phyloP scores from a whole-genome alignment of 345 rosid genomes.

The Conringia planisiliqua region DNA sequence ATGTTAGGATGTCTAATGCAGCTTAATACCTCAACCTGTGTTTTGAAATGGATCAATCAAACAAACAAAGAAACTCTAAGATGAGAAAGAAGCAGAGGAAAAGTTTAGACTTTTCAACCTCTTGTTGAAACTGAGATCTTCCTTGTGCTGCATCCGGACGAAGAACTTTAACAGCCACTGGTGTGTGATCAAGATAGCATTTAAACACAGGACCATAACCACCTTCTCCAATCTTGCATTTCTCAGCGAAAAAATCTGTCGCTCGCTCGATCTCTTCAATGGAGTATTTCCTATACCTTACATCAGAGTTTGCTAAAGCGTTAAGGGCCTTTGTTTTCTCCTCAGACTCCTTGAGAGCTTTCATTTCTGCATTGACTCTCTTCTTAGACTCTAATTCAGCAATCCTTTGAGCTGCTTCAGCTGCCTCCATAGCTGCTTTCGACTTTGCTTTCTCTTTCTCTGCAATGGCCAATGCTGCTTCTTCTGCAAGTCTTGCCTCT shows the following conservation, averaged over 20 bases:
- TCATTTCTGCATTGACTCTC: slow-evolving; percentile 73
- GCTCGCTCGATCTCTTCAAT: slow-evolving; percentile 85
- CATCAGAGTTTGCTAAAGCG: slow-evolving; percentile 51
- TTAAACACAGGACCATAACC: slow-evolving; percentile 96
- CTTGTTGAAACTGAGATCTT: slow-evolving; percentile 92
- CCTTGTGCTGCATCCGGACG: slow-evolving; percentile 98
- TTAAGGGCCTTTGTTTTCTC: slow-evolving; percentile 74
- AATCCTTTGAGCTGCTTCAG: slow-evolving; percentile 83
- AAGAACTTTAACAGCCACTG: slow-evolving; percentile 85
- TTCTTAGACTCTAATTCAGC: slow-evolving; percentile 78
- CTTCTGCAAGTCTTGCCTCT: slow-evolving; percentile 72
- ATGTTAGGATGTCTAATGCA: slow-evolving; percentile 93
- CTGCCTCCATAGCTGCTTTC: slow-evolving; percentile 80
- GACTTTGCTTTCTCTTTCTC: slow-evolving; percentile 88
- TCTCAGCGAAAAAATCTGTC: slow-evolving; percentile 60
- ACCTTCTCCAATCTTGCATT: slow-evolving; percentile 88
- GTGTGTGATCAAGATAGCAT: slow-evolving; percentile 75
- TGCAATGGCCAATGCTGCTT: slow-evolving; percentile 70
- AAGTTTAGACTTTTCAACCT: slow-evolving; percentile 39
- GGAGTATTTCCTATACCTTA: slow-evolving; percentile 68
- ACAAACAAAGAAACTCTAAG: background rate
- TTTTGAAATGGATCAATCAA: background rate
- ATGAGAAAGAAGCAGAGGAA: background rate
- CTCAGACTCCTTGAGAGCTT: slow-evolving; percentile 65
- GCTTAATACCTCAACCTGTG: slow-evolving; percentile 76